A percentile compares a stretch with the other conserved stretches of the same genome.
Conservation (phyloP, 805 yeast genomes). For the Grigorovia humatica region DNA sequence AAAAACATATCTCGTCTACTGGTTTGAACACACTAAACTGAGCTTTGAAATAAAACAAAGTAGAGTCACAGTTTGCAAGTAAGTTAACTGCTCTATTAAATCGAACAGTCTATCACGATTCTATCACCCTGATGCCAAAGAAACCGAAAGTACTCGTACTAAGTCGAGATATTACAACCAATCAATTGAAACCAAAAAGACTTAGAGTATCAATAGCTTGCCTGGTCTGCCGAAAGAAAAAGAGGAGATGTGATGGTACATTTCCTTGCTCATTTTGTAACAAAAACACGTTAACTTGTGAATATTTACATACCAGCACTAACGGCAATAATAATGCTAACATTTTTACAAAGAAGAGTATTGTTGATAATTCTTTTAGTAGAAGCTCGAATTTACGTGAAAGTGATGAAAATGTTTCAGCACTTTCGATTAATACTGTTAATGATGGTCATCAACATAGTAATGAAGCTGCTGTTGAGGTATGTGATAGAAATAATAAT, state of each 20-base stretch:
- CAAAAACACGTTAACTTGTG: slow-evolving; percentile 1
- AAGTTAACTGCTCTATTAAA: too few species aligned
- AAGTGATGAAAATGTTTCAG: background rate
- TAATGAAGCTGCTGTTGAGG: background rate
- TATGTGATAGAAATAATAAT: too few species aligned
- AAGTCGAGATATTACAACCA: slow-evolving; percentile 17
- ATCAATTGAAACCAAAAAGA: slow-evolving; percentile 32
- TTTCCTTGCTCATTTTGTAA: slow-evolving; percentile 61
- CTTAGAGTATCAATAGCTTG: slow-evolving; percentile 67
- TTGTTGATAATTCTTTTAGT: background rate
- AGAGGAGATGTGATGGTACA: slow-evolving; percentile 71
- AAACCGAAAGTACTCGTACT: slow-evolving; percentile 18
- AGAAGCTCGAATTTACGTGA: background rate
- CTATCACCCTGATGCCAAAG: background rate
- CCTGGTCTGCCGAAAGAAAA: slow-evolving; percentile 63
- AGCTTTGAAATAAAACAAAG: too few species aligned
- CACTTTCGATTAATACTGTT: background rate
- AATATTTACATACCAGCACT: slow-evolving; percentile 1
- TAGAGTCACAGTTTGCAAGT: too few species aligned
- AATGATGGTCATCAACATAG: background rate
- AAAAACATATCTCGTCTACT: too few species aligned
- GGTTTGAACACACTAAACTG: too few species aligned
- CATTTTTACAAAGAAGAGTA: background rate
- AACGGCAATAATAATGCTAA: background rate
- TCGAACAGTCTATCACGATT: too few species aligned